Evolutionary conservation across 192 early-diverging fungal genomes (phyloP), one percentile per base, ranked within the genome.

Genomic region (Coemansia sp.): DNA sequence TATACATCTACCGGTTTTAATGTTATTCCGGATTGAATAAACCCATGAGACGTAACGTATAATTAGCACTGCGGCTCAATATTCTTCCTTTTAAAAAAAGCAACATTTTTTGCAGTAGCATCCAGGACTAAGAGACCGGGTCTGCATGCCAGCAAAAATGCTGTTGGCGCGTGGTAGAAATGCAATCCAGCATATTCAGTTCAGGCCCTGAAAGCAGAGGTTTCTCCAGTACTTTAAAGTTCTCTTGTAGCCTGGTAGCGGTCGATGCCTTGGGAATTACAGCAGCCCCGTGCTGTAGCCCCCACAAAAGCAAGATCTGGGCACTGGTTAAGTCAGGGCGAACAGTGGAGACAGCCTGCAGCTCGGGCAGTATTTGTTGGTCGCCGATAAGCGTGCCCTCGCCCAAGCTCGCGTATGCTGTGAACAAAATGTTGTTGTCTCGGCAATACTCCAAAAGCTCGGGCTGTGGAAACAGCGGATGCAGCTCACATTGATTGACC

Each of bases 351-450:
- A 84, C 60, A 0, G 22, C 36, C 3, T 77, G 48, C 7, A 86
- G 66, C 28, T 51, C 63, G 8, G 65, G 54, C 0, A 82, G 2
- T 7, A 32, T 56, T 8, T 60, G 32, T 34, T 60, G 18, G 50
- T 79, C 68, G 40, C 60, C 22, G 16, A 77, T 58, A 18, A 81
- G 42, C 5, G 51, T 59, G 0, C 86, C 85, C 75, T 90, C 86
- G 7, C 91, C 91, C 1, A 92, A 69, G 67, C 88, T 90, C 8
- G 87, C 88, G 64, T 92, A 92, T 16, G 91, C 89, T 40, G 88
- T 85, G 34, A 90, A 76, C 28, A 80, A 76, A 56, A 92, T 89
- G 4, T 73, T 52, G 55, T 89, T 75, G 7, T 69, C 30, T 8
- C 76, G 56, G 66, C 89, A 91, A 25, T 84, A 82, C 7, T 83